phyloP scores from a whole-genome alignment of 768 basidiomycete genomes.

The Russula vinacea region DNA sequence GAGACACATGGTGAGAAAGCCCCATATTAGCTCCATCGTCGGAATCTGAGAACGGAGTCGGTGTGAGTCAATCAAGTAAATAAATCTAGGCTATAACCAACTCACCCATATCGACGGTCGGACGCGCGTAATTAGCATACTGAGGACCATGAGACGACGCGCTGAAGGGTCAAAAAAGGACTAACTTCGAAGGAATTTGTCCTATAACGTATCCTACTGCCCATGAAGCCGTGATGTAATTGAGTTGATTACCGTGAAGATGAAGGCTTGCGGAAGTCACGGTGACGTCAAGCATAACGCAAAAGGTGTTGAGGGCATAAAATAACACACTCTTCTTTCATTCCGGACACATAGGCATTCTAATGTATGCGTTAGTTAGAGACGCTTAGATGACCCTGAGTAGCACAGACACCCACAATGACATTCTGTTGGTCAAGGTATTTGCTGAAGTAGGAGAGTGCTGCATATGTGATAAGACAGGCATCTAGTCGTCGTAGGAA shows the following conservation, averaged over 20 bases:
- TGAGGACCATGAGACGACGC: constrained; percentile 16
- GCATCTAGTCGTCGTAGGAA: constrained; percentile 39
- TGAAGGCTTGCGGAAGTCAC: constrained; percentile 2
- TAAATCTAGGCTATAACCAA: neutral
- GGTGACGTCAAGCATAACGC: neutral
- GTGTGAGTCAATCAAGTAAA: neutral
- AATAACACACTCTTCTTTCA: constrained; percentile 38
- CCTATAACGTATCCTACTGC: constrained; percentile 2
- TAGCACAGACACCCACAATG: constrained; percentile 34
- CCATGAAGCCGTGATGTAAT: constrained; percentile 3
- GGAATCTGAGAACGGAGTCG: constrained; percentile 39
- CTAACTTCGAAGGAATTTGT: constrained; percentile 19
- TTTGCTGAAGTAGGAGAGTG: constrained; percentile 42
- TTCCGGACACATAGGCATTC: constrained; percentile 44
- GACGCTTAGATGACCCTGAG: neutral
- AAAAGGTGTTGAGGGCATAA: neutral
- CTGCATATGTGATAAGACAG: constrained; percentile 40
- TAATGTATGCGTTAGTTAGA: constrained; percentile 22
- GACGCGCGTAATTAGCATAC: constrained; percentile 39
- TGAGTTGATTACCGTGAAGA: constrained; percentile 19
- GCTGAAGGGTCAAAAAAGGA: neutral
- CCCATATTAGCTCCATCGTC: constrained; percentile 41
- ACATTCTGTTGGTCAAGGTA: constrained; percentile 42
- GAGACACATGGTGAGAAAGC: constrained; percentile 38
- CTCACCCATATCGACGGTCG: constrained; percentile 32